These are phyloP conservation scores for Stephanodiscus minutulus DNA, from an alignment of 108 stramenopile species.

Conservation along the genomic window DNA sequence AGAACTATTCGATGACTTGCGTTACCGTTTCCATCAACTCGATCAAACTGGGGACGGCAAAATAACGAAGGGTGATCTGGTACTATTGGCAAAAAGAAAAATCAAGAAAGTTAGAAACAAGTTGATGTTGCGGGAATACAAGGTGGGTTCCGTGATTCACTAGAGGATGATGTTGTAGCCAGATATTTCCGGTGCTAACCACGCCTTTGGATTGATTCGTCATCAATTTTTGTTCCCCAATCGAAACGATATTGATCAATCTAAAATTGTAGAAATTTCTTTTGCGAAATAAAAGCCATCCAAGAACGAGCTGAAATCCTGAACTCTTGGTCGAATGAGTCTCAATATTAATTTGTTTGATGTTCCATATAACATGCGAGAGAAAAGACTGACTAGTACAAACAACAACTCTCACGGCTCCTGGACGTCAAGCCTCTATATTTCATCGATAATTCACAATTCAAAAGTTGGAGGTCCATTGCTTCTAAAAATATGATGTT, in stretches of 20 bases:
- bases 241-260: neutral
- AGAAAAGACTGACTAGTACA: too few relatives aligned
- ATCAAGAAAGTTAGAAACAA: constrained; percentile 45
- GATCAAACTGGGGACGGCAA: constrained; percentile 50
- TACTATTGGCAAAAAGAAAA: constrained; percentile 49
- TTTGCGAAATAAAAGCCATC: neutral
- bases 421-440: too few relatives aligned
- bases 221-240: neutral
- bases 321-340: neutral
- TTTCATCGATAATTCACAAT: neutral
- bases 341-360: too few relatives aligned
- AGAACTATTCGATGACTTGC: constrained; percentile 62
- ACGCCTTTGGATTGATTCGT: neutral
- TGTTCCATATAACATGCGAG: too few relatives aligned
- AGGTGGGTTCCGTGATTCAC: constrained; percentile 4
- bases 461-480: neutral
- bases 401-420: too few relatives aligned
- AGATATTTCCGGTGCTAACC: neutral
- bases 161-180: neutral
- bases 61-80: constrained; percentile 57
- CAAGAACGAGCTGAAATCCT: too few relatives aligned
- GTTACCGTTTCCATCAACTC: constrained; percentile 56
- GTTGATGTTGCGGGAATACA: constrained; percentile 45
- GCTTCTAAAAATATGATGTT: neutral
- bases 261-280: neutral